Base-by-base conservation (phyloP, 1,284 basidiomycete genomes). In the Gomphus bonarii region DNA sequence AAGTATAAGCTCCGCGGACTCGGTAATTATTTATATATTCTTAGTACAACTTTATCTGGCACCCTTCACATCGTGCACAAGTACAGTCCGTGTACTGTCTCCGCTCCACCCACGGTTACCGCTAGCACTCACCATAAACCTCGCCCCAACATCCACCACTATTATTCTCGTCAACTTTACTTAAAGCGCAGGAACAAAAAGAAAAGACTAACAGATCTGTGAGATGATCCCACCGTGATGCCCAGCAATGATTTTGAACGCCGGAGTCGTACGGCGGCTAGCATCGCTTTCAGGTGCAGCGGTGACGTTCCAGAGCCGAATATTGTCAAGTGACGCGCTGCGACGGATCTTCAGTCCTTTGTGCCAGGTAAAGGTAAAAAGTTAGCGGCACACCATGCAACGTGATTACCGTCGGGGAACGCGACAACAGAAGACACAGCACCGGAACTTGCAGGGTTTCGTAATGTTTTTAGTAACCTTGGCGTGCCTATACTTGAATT, bases 21-120 rank as follows among this genome's bases (percentile, higher is more conserved):
- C 33, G 31, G 20, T 22, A 35, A 10, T 35, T 35, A 35, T 3
- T 42, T 22, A 25, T 22, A 31, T 48, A 18, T 40, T n/a, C 38
- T 40, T 40, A 40, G 38, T 40, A 40, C 38, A 14, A 33, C 54
- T 55, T 57, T 51, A 61, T 49, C 43, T 59, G 18, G 59, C 51
- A 38, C 59, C 48, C 70, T 84, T 92, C 68, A 95, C 83, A 67
- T 95, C 91, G 68, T 95, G 91, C 38, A 95, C 83, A 66, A 95
- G 85, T 14, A 97, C 86, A 14, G 89, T 92, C 63, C 82, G 79
- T 14, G 93, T 95, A 43, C 87, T 87, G 62, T 94, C 89, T 38
- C 91, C 93, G 67, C 90, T 85, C 91, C 94, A 97, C 46, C 95
- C 95, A 55, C 95, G 80, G 68, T 95, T 95, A 43, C 95, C 95